Percentiles rank a stretch among this genome's conserved stretches.
These are phyloP conservation scores for Scheffersomyces segobiensis DNA, from an alignment of 1,139 yeast species.

Conservation along the genomic window DNA sequence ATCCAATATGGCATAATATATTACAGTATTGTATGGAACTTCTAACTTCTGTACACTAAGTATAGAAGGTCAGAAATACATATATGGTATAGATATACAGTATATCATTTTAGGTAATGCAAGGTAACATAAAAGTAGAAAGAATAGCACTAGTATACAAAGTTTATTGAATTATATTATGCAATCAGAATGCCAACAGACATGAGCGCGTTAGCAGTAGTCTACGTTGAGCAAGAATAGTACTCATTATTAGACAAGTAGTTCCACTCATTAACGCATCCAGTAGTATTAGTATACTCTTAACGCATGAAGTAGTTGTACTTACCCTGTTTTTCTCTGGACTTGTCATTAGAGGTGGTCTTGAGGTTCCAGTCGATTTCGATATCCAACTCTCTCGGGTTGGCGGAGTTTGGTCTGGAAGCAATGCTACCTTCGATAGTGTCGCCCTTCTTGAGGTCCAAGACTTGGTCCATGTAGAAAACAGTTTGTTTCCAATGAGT, in stretches of 20 bases:
- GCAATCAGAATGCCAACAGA: not conserved
- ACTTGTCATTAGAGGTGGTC: constrained; percentile 52
- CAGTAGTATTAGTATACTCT: not conserved
- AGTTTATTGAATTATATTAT: not conserved
- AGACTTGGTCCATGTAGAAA: constrained; percentile 81
- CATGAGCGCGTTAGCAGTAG: not conserved
- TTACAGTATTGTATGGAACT: too few relatives aligned
- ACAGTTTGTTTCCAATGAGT: constrained; percentile 99
- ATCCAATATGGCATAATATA: too few relatives aligned
- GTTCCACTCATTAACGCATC: not conserved
- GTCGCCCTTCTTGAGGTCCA: constrained; percentile 80
- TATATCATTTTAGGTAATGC: not conserved
- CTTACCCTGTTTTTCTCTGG: constrained; percentile 57
- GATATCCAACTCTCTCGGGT: constrained; percentile 85
- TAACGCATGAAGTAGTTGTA: constrained; percentile 68
- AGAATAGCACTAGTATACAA: not conserved
- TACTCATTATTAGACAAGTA: not conserved
- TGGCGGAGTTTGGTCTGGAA: constrained; percentile 71
- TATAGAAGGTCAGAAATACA: too few relatives aligned
- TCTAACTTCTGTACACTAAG: too few relatives aligned
- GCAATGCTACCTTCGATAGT: constrained; percentile 67
- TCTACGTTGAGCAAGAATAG: not conserved
- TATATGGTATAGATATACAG: not conserved
- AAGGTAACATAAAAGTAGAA: not conserved
- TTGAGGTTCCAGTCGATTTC: constrained; percentile 60